These are phyloP conservation scores for Suillus decipiens DNA, from an alignment of 768 basidiomycete genomes.

Conservation along the genomic window DNA sequence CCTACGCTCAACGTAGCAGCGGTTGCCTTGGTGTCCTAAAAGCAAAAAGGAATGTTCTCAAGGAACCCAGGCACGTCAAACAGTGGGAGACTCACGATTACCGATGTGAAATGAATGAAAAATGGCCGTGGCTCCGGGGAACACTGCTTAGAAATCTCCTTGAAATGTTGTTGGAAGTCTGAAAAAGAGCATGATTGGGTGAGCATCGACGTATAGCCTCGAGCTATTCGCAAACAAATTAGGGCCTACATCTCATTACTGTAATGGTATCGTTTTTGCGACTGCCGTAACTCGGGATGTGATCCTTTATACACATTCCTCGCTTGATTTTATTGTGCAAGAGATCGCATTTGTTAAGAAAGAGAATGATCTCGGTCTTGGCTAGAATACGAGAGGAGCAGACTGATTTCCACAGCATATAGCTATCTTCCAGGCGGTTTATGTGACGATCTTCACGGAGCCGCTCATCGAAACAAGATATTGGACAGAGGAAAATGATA, in stretches of 20 bases:
- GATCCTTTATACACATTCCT: slow-evolving; percentile 65
- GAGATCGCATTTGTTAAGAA: slow-evolving; percentile 74
- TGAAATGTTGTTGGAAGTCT: slow-evolving; percentile 85
- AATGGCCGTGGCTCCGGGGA: slow-evolving; percentile 69
- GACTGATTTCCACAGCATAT: slow-evolving; percentile 75
- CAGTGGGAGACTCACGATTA: slow-evolving; percentile 55
- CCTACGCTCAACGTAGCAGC: slow-evolving; percentile 70
- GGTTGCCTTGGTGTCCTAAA: slow-evolving; percentile 73
- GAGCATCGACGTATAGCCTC: slow-evolving; percentile 11
- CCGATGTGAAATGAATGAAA: slow-evolving; percentile 74
- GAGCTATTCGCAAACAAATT: slow-evolving; percentile 10
- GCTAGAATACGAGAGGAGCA: slow-evolving; percentile 66
- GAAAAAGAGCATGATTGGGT: slow-evolving; percentile 10
- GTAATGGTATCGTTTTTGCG: slow-evolving; percentile 69
- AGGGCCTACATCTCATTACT: slow-evolving; percentile 65
- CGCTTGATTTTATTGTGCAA: slow-evolving; percentile 71
- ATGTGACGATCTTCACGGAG: slow-evolving; percentile 68
- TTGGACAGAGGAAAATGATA: slow-evolving; percentile 75
- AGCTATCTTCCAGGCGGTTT: slow-evolving; percentile 78
- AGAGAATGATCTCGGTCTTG: slow-evolving; percentile 51
- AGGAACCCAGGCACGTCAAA: slow-evolving; percentile 12
- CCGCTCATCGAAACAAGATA: slow-evolving; percentile 82
- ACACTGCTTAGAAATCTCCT: slow-evolving; percentile 62
- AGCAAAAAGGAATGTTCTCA: slow-evolving; percentile 14
- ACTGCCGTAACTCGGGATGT: slow-evolving; percentile 73